Evolutionary conservation across 116 monocot species (phyloP).

Genomic region (Trichopus zeylanicus): DNA sequence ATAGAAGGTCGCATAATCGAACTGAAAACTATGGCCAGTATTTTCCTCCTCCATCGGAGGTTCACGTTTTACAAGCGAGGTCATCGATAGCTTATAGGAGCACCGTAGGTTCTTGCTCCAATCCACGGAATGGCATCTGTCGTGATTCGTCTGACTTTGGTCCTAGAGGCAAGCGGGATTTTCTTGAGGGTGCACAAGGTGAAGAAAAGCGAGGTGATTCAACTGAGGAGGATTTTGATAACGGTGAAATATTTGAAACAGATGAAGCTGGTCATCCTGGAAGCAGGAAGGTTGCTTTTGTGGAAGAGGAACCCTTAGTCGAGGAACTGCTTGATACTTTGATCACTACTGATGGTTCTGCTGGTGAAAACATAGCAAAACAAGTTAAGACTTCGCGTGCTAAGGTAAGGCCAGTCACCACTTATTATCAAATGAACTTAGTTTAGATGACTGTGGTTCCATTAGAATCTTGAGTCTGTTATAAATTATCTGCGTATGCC

Average conservation of each 20-base stretch:
- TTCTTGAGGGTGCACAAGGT: neutral
- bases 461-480: too few species aligned
- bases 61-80: neutral
- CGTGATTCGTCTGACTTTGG: neutral
- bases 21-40: neutral
- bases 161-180: neutral
- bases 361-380: slow-evolving; percentile 4
- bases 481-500: too few species aligned
- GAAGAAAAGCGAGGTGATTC: neutral
- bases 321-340: slow-evolving; percentile 13
- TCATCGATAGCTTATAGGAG: neutral
- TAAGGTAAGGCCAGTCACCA: slow-evolving; percentile 22
- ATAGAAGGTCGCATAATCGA: neutral
- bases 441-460: neutral
- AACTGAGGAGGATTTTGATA: neutral
- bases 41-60: neutral
- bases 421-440: neutral
- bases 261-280: too few species aligned
- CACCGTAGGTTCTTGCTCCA: neutral
- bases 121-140: too few species aligned
- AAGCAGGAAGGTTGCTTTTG: neutral
- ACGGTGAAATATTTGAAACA: neutral
- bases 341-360: slow-evolving; percentile 14
- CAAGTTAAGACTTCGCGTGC: slow-evolving; percentile 11
- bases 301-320: slow-evolving; percentile 7